phyloP scores from a whole-genome alignment of 306 rosid genomes.

The Rubus parviflorus region DNA sequence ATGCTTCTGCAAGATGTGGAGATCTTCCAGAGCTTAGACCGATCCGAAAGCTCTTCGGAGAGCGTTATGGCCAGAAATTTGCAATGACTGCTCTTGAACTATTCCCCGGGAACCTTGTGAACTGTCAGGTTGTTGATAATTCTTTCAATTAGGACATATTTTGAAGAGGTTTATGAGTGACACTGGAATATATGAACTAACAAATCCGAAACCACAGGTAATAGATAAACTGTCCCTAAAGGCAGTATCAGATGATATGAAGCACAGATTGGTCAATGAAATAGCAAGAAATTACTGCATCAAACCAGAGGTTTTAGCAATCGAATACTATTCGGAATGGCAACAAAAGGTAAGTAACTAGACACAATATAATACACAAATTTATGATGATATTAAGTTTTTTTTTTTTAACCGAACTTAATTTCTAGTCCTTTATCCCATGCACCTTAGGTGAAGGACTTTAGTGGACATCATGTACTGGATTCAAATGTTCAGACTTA shows the following conservation, averaged over 20 bases:
- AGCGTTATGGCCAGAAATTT: slow-evolving; percentile 65
- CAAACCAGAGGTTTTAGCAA: slow-evolving; percentile 53
- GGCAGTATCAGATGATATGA: slow-evolving; percentile 51
- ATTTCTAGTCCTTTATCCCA: slow-evolving; percentile 1
- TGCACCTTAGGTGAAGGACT: slow-evolving; percentile 38
- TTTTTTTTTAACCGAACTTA: neutral
- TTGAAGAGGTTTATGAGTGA: neutral
- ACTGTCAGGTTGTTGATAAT: slow-evolving; percentile 45
- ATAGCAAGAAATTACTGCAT: slow-evolving; percentile 50
- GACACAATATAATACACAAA: neutral
- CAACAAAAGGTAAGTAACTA: slow-evolving; percentile 48
- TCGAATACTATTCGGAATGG: slow-evolving; percentile 65
- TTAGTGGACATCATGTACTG: slow-evolving; percentile 28
- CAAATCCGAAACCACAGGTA: slow-evolving; percentile 46
- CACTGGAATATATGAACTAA: neutral
- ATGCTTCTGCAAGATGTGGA: slow-evolving; percentile 88
- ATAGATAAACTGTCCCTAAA: slow-evolving; percentile 47
- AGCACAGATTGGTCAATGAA: slow-evolving; percentile 54
- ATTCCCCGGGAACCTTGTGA: slow-evolving; percentile 70
- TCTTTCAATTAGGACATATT: neutral
- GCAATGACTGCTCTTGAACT: slow-evolving; percentile 59
- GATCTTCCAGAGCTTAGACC: slow-evolving; percentile 76
- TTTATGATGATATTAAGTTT: neutral
- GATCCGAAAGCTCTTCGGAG: slow-evolving; percentile 66
- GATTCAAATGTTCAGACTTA: slow-evolving; percentile 27